These are phyloP conservation scores for Sanghuangporus baumii DNA, from an alignment of 1,284 basidiomycete genomes.

Conservation along the genomic window DNA sequence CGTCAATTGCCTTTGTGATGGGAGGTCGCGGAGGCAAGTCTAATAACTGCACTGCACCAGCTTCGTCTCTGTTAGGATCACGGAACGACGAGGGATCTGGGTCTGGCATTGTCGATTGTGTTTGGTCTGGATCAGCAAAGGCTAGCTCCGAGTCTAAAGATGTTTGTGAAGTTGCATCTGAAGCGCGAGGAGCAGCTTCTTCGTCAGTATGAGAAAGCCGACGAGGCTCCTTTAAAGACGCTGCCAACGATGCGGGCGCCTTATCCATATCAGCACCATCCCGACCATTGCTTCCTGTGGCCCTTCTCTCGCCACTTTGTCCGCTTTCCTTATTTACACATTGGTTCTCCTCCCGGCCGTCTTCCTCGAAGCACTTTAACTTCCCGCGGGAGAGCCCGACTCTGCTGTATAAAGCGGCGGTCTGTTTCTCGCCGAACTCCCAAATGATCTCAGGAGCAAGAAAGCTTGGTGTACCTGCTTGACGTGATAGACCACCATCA, in stretches of 20 bases:
- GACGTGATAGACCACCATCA: conserved; percentile 16
- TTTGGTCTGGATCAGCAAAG: conserved; percentile 15
- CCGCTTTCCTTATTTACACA: not conserved
- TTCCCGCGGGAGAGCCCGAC: not conserved
- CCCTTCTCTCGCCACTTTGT: not conserved
- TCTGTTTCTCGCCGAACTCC: conserved; percentile 34
- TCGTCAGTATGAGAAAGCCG: not conserved
- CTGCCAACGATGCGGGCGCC: not conserved
- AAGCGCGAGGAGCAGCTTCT: conserved; percentile 8
- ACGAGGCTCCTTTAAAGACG: conserved; percentile 22
- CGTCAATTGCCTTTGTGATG: conserved; percentile 94
- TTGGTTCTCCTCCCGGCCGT: not conserved
- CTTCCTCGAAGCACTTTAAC: not conserved
- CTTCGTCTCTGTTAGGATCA: conserved; percentile 29
- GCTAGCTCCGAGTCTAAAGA: conserved; percentile 3
- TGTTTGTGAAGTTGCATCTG: not conserved
- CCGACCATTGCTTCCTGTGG: not conserved
- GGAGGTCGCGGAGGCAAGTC: conserved; percentile 44
- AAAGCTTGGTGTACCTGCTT: conserved; percentile 93
- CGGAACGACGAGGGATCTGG: conserved; percentile 26
- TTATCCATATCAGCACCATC: conserved; percentile 11
- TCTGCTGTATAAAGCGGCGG: not conserved
- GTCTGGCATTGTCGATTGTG: conserved; percentile 13
- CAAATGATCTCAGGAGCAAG: conserved; percentile 93
- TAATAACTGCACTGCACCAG: conserved; percentile 27